These are phyloP conservation scores for Trichosanthes truncata DNA, from an alignment of 306 rosid genomes.

Conservation along the genomic window DNA sequence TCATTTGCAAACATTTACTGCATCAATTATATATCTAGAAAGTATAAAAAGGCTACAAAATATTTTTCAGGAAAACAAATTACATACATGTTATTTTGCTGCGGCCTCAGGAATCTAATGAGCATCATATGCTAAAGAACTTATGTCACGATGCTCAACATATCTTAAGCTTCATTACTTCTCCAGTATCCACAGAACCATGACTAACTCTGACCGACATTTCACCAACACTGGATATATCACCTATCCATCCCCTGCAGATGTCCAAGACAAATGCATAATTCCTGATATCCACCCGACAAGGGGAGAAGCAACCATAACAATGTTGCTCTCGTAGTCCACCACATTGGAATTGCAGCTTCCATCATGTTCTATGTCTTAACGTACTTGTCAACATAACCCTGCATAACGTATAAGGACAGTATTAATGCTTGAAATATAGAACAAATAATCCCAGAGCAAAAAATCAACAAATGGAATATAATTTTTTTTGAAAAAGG, in stretches of 20 bases:
- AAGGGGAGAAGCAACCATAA: neutral
- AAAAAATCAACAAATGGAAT: neutral
- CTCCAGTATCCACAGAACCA: neutral
- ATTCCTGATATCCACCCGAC: neutral
- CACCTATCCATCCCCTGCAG: neutral
- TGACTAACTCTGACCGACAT: slow-evolving; percentile 3
- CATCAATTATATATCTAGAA: neutral
- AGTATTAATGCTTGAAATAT: neutral
- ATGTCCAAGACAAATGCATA: neutral
- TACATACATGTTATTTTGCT: slow-evolving; percentile 1
- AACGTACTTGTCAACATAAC: slow-evolving; percentile 12
- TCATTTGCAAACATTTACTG: neutral
- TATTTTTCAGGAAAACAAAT: neutral
- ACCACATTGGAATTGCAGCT: neutral
- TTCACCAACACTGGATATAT: neutral
- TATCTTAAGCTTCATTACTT: neutral
- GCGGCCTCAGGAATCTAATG: neutral
- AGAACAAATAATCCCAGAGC: neutral
- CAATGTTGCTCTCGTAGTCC: neutral
- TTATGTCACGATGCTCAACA: neutral
- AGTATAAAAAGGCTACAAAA: neutral
- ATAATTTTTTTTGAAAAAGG: neutral
- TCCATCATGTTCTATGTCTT: neutral
- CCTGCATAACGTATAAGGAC: neutral
- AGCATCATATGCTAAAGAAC: neutral